Percentiles rank a stretch among this genome's conserved stretches.
These are phyloP conservation scores for Pseudovirgaria hyperparasitica DNA, from an alignment of 2,329 filamentous ascomycete species.

Conservation along the genomic window DNA sequence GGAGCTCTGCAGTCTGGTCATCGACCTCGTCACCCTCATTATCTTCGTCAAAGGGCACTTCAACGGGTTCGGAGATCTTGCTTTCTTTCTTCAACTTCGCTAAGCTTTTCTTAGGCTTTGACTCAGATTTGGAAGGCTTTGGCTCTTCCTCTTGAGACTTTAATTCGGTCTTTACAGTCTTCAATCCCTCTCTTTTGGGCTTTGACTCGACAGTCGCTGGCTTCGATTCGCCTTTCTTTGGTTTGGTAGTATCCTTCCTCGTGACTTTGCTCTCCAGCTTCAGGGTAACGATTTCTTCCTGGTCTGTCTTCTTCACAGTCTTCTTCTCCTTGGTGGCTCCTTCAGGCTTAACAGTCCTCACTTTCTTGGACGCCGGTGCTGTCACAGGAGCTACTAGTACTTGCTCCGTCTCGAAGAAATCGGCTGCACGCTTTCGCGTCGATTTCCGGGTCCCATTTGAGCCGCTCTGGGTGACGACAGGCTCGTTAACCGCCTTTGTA, in stretches of 20 bases:
- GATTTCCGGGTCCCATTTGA: slow-evolving; percentile 12
- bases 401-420: slow-evolving; percentile 18
- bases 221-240: neutral
- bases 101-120: neutral
- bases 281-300: slow-evolving; percentile 2
- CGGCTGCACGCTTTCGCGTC: slow-evolving; percentile 22
- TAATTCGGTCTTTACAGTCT: neutral
- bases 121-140: too few species aligned
- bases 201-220: too few species aligned
- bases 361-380: slow-evolving; percentile 5
- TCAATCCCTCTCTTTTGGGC: neutral
- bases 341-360: slow-evolving; percentile 7
- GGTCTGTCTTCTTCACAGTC: slow-evolving; percentile 3
- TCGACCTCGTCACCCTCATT: slow-evolving; percentile 24
- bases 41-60: slow-evolving; percentile 4
- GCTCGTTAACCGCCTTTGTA: slow-evolving; percentile 11
- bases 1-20: slow-evolving; percentile 37
- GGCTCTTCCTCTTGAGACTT: too few species aligned
- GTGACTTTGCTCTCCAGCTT: slow-evolving; percentile 6
- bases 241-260: slow-evolving; percentile 3
- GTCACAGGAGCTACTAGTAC: slow-evolving; percentile 6
- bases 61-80: neutral
- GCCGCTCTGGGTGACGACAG: slow-evolving; percentile 10
- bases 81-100: too few species aligned
- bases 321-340: slow-evolving; percentile 13